Base-by-base conservation (phyloP, 495 filamentous ascomycete species). In the Emericellopsis terricola region DNA sequence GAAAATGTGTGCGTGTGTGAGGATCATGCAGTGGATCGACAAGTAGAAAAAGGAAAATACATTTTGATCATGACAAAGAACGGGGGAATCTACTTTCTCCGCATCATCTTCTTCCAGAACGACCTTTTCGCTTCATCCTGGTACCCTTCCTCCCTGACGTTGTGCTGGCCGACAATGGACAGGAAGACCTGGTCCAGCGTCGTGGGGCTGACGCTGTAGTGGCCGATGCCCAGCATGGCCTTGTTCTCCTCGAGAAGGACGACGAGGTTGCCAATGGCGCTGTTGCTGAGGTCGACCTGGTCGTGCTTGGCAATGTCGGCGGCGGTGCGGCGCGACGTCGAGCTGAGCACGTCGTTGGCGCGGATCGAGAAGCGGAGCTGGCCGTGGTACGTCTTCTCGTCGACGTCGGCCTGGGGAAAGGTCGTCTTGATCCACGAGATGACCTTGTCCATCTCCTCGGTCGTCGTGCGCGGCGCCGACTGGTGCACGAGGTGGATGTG, bases 111-210 rank as follows among this genome's bases (percentile, higher is more conserved):
- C 36, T 37, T 38, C 42, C 46, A 48, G 15, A 39, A 40, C 8
- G 21, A 36, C 44, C 54, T 53, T 44, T 45, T 45, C 36, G 51
- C 50, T 30, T 53, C 45, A 31, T 55, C 51, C 17, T 53, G 51
- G 37, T 72, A 77, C 37, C 79, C 76, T 57, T 87, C 82, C 53
- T 91, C 84, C 34, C 64, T 53, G 2, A 91, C 69, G 52, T 81
- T 69, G 49, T 87, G 76, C 50, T 67, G 65, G 13, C 71, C 70
- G 0, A 89, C 81, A 40, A 91, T 83, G 26, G 56, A 70, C 56
- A 93, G 55, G 53, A 93, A 93, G 1, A 91, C 81, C 57, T 89
- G 78, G 53, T 91, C 84, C 38, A 91, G 60, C 21, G 80, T 86
- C 32, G 81, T 84, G 40, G 78, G 79, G 30, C 67, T 76, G 41